Percentiles rank a stretch among this genome's conserved stretches.
phyloP scores from a whole-genome alignment of 352 stramenopile species.

The Phytophthora sansomeana region DNA sequence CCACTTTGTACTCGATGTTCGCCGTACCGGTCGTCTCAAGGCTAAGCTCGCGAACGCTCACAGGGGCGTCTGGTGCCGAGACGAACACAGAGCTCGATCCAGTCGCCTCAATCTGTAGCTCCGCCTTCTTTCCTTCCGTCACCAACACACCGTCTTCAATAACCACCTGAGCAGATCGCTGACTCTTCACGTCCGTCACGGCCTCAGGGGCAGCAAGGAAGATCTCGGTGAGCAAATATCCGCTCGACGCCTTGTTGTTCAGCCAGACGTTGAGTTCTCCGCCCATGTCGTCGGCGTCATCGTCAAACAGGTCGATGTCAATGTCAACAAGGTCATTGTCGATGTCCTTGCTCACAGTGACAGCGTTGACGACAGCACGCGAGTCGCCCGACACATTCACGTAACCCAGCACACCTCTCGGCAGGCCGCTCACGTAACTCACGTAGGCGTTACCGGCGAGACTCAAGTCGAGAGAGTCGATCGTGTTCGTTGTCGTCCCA shows the following conservation, averaged over 20 bases:
- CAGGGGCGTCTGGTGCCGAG: conserved; percentile 12
- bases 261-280: conserved; percentile 30
- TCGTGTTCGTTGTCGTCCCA: conserved; percentile 8
- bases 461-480: conserved; percentile 29
- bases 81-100: conserved; percentile 31
- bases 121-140: conserved; percentile 1
- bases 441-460: conserved; percentile 30
- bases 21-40: conserved; percentile 20
- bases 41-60: conserved; percentile 25
- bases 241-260: conserved; percentile 9
- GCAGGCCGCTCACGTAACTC: conserved; percentile 26
- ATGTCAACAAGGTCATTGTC: conserved; percentile 25
- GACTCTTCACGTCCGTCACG: conserved; percentile 30
- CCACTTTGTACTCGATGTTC: conserved; percentile 28
- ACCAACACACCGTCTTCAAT: conserved; percentile 32
- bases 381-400: conserved; percentile 38
- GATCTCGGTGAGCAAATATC: conserved; percentile 39
- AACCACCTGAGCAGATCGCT: conserved; percentile 28
- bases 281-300: conserved; percentile 14
- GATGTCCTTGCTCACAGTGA: conserved; percentile 28
- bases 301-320: conserved; percentile 19
- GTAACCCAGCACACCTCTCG: conserved; percentile 28
- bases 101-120: conserved; percentile 26
- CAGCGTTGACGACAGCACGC: conserved; percentile 22
- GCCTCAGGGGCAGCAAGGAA: conserved; percentile 23